Base-by-base conservation (phyloP, 2,329 filamentous ascomycete genomes). In the Chrysoporthe cubensis region DNA sequence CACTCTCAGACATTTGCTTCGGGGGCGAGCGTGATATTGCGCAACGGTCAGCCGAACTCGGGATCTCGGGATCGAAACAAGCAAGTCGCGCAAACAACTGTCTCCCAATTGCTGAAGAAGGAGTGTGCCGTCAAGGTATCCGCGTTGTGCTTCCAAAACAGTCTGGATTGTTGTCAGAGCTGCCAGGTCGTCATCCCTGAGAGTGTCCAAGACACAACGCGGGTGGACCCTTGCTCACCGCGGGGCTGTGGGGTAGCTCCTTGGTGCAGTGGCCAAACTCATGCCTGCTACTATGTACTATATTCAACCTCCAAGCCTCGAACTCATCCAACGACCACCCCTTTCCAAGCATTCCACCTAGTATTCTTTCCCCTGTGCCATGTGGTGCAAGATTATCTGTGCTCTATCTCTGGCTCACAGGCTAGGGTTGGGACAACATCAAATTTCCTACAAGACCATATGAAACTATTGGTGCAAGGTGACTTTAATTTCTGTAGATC, bases 1-100 rank as follows among this genome's bases (percentile, higher is more conserved):
- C 73, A 66, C 82, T 78, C 64, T 77, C 76, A 21, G 82, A 75
- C 74, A 80, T 79, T 57, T 14, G 16, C 48, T 48, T 32, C 37
- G 59, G 32, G 54, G 18, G 4, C 21, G 14, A 26, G 18, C 26
- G 26, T 26, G 14, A 34, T 21, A 16, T n/a, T 50, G 42, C 62
- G 62, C 46, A 26, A 32, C 48, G 21, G 48, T 16, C 13, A 32
- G 11, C 21, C 3, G 26, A 18, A 16, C 56, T 18, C 18, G 32
- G n/a, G 32, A 8, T 18, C 34, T 46, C n/a, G n/a, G 32, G 16
- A 3, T 18, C 14, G 50, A 14, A 58, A 59, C 37, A 60, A 26
- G 9, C 5, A 60, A 43, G 40, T 44, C 13, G 26, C 26, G 26
- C 26, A 26, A 26, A 4, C 8, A 42, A 44, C 13, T 18, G 40